These are phyloP conservation scores for Globisporangium emineosum DNA, from an alignment of 352 stramenopile species.

Conservation along the genomic window DNA sequence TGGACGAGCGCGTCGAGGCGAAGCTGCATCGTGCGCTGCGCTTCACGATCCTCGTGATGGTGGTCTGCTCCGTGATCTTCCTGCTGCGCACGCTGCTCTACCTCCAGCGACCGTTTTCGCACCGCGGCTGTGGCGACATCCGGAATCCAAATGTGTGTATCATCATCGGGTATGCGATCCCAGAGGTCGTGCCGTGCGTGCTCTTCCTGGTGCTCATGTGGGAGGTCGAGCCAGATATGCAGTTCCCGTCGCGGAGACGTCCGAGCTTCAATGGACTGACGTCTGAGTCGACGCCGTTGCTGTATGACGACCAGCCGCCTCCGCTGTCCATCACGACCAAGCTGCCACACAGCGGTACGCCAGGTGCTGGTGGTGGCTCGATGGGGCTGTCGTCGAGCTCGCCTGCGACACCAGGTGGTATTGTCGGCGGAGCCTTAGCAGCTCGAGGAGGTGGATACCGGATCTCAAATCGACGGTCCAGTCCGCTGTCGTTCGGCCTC, in stretches of 20 bases:
- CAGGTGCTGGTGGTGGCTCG: conserved; percentile 17
- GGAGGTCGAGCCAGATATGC: conserved; percentile 74
- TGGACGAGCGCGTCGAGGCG: conserved; percentile 57
- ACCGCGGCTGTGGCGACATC: conserved; percentile 67
- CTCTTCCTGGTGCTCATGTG: conserved; percentile 87
- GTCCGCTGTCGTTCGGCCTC: conserved; percentile 58
- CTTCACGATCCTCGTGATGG: conserved; percentile 76
- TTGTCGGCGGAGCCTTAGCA: conserved; percentile 4
- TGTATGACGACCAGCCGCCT: conserved; percentile 28
- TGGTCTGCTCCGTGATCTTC: conserved; percentile 60
- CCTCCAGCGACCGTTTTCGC: conserved; percentile 70
- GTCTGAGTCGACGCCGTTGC: conserved; percentile 17
- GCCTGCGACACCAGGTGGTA: conserved; percentile 2
- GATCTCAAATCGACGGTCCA: conserved; percentile 35
- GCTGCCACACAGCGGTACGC: conserved; percentile 7
- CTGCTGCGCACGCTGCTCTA: conserved; percentile 79
- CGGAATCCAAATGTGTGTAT: conserved; percentile 61
- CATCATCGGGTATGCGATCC: conserved; percentile 65
- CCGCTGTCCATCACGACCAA: conserved; percentile 37
- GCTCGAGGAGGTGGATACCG: conserved; percentile 19
- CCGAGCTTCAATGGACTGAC: conserved; percentile 35
- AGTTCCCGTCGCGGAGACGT: conserved; percentile 52
- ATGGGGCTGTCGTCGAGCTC: conserved; percentile 7
- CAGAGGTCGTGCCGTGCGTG: conserved; percentile 64
- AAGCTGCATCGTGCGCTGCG: conserved; percentile 75